Evolutionary conservation across 805 yeast species (phyloP), one percentile per base, ranked within the genome.

Genomic region (Wickerhamiella vanderwaltii): DNA sequence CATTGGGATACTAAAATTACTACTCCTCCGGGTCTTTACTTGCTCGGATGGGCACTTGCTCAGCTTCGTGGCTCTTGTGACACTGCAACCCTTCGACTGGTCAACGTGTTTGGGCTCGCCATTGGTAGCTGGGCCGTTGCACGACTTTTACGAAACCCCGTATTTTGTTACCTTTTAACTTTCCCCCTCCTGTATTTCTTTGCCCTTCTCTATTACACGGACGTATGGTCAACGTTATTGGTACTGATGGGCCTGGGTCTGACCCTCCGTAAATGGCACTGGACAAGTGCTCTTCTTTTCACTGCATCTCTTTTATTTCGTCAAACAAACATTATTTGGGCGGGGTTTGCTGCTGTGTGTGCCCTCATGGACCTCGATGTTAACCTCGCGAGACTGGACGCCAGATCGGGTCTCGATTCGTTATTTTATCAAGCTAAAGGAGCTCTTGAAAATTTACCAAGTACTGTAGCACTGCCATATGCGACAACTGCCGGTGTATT

Each of bases 261-360:
- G 44, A 16, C 35, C 9, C 46, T 19, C 18, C 47, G 5, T 32
- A 46, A 2, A 57, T 61, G 16, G 48, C 65, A 6, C 40, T 46
- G 5, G 24, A 66, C 6, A 1, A 67, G 85, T 44, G 79, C 79
- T 0, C 2, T 71, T 4, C 49, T 77, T 19, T 82, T 83, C 0
- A 67, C 75, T 4, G 22, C 68, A 4, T 79, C 94, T 53, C 64
- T 91, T 28, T 62, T 72, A 55, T 79, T 91, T 56, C 71, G 98
- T 48, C 98, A 91, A 53, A 91, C 98, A 0, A 91, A 91, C 53
- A 77, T 91, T 25, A 65, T 86, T 0, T 91, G 98, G 98, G 68
- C 75, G 11, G 75, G 71, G 0, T 76, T 82, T 48, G 65, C 78
- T 1, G 35, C 41, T 61, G 47, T 6, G 24, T 31, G 33, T 6